Base-by-base conservation (phyloP, 768 basidiomycete genomes). In the Naganishia randhawae region DNA sequence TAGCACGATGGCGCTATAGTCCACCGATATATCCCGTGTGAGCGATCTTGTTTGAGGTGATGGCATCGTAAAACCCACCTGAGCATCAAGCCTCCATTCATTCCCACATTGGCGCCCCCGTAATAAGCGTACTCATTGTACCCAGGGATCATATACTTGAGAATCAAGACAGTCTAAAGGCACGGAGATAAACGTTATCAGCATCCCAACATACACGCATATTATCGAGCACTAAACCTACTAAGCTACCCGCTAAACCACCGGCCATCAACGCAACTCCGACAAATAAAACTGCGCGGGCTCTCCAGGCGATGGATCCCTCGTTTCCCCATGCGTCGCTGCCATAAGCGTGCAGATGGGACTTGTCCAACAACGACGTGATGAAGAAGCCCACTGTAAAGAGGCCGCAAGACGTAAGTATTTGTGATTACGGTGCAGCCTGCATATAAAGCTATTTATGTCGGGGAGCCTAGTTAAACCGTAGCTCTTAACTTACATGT, bases 211-310 rank as follows among this genome's bases (percentile, higher is more conserved):
- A 7, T 22, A 48, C 6, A 22, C 45, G n/a, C 3, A 3, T 48
- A 7, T 22, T n/a, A 13, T 1, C 3, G 7, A 25, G 37, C 31
- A 11, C 16, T 41, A 16, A 16, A 86, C 93, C 74, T 76, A 97
- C 94, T 77, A 96, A 86, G 76, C 92, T 94, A 57, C 95, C 96
- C n/a, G 95, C 96, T 51, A 98, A 78, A 0, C 96, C 96, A 9
- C 96, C 95, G 1, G 96, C 96, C 92, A 99, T 93, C 52, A 98
- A 79, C 0, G 95, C 93, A 75, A 99, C 96, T 1, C 95, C 95
- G 68, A 97, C 85, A 80, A 99, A 99, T 70, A 98, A 79, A 76
- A 95, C 86, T 71, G 96, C 81, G 33, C 94, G 82, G 7, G 95
- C 95, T 71, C 90, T 84, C 92, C 92, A 96, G 17, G 96, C 92